Evolutionary conservation across 345 rosid species (phyloP), one percentile per base, ranked within the genome.

Genomic region (Linum trigynum): DNA sequence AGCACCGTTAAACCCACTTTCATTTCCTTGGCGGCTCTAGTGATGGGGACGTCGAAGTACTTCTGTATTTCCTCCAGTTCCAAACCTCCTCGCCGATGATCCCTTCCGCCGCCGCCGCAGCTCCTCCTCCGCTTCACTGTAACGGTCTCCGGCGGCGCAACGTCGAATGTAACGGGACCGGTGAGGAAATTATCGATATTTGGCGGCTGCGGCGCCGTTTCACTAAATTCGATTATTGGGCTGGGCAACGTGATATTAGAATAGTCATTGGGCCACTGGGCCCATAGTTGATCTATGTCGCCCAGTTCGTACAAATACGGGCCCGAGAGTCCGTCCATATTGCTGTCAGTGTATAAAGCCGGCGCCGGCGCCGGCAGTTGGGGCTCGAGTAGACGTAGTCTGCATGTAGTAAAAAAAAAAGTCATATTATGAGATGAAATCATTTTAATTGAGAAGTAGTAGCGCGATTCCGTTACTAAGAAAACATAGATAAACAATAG

Each of bases 1-100:
- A 90, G 58, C 4, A 83, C 83, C 0, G 97, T 90, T 5, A 87
- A 68, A 1, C 92, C 97, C 1, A 90, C 84, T 2, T 84, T 84
- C 17, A 90, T 73, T 57, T 85, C 90, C 69, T 79, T 87, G 0
- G 97, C 97, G 0, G 97, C 95, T 73, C 59, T 72, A 3, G 79
- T 76, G 37, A 87, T 87, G 0, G 97, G 97, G 58, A 80, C 58
- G 57, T 82, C 75, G 12, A 90, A 90, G n/a, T 69, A 68, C 65
- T 77, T 83, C 14, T 69, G 80, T n/a, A 90, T 81, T 38, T 75
- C 84, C 12, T 75, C 81, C 74, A 80, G 3, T 48, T 74, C 81
- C 64, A 83, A 35, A 23, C 32, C 32, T 35, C 63, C 39, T 56
- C 71, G 50, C 72, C 64, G 53, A 0, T 38, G n/a, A 3, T 48